Base-by-base conservation (phyloP, 805 yeast species). In the Starmera caribaea region DNA sequence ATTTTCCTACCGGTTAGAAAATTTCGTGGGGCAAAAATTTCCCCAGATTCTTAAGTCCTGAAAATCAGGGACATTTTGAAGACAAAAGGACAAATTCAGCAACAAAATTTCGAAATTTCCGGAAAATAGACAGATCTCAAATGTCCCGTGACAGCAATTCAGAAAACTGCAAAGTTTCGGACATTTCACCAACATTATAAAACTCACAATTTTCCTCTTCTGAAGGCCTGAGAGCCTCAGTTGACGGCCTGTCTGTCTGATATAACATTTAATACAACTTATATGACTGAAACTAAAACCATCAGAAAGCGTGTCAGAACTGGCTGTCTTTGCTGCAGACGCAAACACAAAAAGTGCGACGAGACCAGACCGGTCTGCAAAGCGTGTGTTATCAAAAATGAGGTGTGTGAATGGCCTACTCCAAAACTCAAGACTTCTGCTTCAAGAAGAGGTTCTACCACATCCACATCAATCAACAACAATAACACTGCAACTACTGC, bases 331-430 rank as follows among this genome's bases (percentile, higher is more conserved):
- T 76, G 78, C 36, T 79, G 86, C 54, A 66, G 83, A 39, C 68
- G 71, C 44, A 68, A 82, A 49, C 79, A 78, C 59, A 69, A 79
- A 61, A 77, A 77, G 61, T 77, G 84, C 57, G 81, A 76, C 49
- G 74, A 74, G 45, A 57, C 58, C 31, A 62, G 60, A 42, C 67
- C 70, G n/a, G 50, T 50, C 44, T 63, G 68, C 40, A 59, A 60
- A 14, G 66, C 68, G 39, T 72, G 77, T 46, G 41, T 53, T 12
- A 41, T 53, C 8, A 65, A 71, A 43, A 35, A 33, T 21, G 47
- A 44, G 50, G 49, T 29, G 44, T 62, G 42, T 32, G 46, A 46
- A 36, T 46, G 49, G 49, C 49, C 49, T 10, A 28, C 37, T 15
- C 38, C 46, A 34, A 38, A 35, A 21, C 9, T 36, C 2, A 42